A percentile compares a stretch with the other conserved stretches of the same genome.
These are phyloP conservation scores for Phytophthora chlamydospora DNA, from an alignment of 352 stramenopile species.

Conservation along the genomic window DNA sequence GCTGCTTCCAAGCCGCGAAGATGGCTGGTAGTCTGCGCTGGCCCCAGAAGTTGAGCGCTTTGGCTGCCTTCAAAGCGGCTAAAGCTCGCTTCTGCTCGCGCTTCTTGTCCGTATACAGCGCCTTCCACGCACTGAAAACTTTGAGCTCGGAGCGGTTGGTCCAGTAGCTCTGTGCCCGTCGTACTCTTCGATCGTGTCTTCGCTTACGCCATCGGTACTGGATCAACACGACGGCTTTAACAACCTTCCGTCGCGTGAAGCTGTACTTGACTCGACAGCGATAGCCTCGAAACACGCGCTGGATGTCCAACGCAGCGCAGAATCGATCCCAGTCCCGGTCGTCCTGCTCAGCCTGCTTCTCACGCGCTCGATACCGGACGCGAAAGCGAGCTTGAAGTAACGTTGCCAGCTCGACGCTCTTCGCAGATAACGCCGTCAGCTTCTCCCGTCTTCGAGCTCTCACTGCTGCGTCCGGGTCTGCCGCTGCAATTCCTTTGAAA, in stretches of 20 bases:
- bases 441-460: constrained; percentile 49
- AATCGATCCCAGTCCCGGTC: constrained; percentile 50
- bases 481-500: constrained; percentile 55
- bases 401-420: constrained; percentile 34
- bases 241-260: constrained; percentile 42
- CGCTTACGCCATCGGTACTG: constrained; percentile 69
- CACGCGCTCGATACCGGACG: constrained; percentile 30
- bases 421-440: constrained; percentile 12
- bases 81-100: constrained; percentile 34
- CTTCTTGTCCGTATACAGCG: constrained; percentile 13
- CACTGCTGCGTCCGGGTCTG: constrained; percentile 39
- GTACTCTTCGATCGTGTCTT: constrained; percentile 50
- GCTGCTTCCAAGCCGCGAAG: constrained; percentile 53
- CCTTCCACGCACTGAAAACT: constrained; percentile 62
- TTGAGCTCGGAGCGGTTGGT: constrained; percentile 59
- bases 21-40: constrained; percentile 53
- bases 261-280: constrained; percentile 45
- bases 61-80: constrained; percentile 40
- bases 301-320: constrained; percentile 65
- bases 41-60: constrained; percentile 69
- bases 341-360: constrained; percentile 29
- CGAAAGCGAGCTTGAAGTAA: constrained; percentile 57
- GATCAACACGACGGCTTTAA: constrained; percentile 50
- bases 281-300: constrained; percentile 58
- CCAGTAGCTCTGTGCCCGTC: constrained; percentile 66